Evolutionary conservation across 2,329 filamentous ascomycete genomes (phyloP).

Genomic region (Arachnopeziza araneosa): DNA sequence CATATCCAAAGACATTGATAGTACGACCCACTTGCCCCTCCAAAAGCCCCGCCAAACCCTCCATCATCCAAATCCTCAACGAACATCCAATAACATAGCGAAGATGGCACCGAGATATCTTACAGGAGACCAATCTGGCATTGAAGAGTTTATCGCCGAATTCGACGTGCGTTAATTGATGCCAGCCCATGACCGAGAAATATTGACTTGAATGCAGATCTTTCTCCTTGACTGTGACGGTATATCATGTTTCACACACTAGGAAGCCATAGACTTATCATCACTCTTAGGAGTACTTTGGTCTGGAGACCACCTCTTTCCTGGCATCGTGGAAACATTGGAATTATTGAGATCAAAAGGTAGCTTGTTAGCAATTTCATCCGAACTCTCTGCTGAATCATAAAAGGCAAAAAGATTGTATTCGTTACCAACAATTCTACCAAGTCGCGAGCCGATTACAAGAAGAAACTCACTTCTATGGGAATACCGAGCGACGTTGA

Average conservation of each 20-base stretch:
- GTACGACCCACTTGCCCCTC: not conserved
- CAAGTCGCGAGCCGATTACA: conserved; percentile 88
- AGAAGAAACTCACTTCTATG: conserved; percentile 78
- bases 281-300: conserved; percentile 72
- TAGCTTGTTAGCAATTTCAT: conserved; percentile 7
- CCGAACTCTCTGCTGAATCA: conserved; percentile 2
- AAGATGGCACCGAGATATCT: conserved; percentile 52
- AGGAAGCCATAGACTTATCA: conserved; percentile 15
- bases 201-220: conserved; percentile 47
- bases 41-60: not conserved
- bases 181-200: conserved; percentile 1
- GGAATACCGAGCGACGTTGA: conserved; percentile 76
- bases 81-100: not conserved
- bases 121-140: conserved; percentile 70
- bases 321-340: conserved; percentile 78
- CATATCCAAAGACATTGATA: not conserved
- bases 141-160: conserved; percentile 77
- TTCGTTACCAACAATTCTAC: conserved; percentile 99
- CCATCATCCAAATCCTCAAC: not conserved
- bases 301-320: conserved; percentile 89
- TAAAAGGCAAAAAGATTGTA: conserved; percentile 76
- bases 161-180: conserved; percentile 72
- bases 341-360: conserved; percentile 77
- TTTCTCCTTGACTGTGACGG: conserved; percentile 98
- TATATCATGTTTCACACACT: conserved; percentile 38